Percentiles rank a stretch among this genome's conserved stretches.
These are phyloP conservation scores for Euclidium syriacum DNA, from an alignment of 345 rosid genomes.

Conservation along the genomic window DNA sequence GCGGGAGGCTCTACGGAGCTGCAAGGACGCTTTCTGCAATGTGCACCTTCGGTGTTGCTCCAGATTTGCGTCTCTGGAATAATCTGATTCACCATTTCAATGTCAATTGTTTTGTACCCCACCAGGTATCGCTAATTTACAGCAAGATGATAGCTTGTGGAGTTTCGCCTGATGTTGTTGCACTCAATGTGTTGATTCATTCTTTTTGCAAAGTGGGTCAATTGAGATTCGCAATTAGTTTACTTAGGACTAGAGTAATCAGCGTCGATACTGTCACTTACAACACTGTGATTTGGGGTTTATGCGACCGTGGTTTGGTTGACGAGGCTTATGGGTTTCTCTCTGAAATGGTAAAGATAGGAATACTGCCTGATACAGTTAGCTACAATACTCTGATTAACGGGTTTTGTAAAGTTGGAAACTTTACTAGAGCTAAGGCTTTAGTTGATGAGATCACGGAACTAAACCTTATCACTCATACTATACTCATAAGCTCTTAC, in stretches of 20 bases:
- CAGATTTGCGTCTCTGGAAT: slow-evolving; percentile 52
- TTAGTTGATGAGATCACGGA: slow-evolving; percentile 53
- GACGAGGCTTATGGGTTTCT: slow-evolving; percentile 52
- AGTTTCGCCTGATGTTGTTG: slow-evolving; percentile 51
- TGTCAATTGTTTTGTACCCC: slow-evolving; percentile 54
- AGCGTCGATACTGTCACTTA: slow-evolving; percentile 59
- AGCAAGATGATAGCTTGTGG: slow-evolving; percentile 64
- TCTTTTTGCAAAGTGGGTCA: slow-evolving; percentile 72
- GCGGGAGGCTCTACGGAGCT: slow-evolving; percentile 58
- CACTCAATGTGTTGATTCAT: slow-evolving; percentile 70
- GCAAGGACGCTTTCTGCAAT: slow-evolving; percentile 51
- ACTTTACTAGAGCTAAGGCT: slow-evolving; percentile 53
- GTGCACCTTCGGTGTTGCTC: slow-evolving; percentile 49
- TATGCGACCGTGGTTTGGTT: slow-evolving; percentile 60
- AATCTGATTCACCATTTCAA: slow-evolving; percentile 50
- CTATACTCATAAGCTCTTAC: slow-evolving; percentile 64
- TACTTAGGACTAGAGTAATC: slow-evolving; percentile 43
- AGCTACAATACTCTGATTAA: slow-evolving; percentile 69
- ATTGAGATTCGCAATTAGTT: slow-evolving; percentile 46
- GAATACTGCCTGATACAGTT: slow-evolving; percentile 48
- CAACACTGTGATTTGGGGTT: slow-evolving; percentile 78
- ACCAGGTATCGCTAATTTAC: slow-evolving; percentile 64
- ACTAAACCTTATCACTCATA: slow-evolving; percentile 55
- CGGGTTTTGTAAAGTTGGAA: slow-evolving; percentile 70
- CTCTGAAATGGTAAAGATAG: slow-evolving; percentile 71